phyloP scores from a whole-genome alignment of 768 basidiomycete species.

The Auricularia sp. region DNA sequence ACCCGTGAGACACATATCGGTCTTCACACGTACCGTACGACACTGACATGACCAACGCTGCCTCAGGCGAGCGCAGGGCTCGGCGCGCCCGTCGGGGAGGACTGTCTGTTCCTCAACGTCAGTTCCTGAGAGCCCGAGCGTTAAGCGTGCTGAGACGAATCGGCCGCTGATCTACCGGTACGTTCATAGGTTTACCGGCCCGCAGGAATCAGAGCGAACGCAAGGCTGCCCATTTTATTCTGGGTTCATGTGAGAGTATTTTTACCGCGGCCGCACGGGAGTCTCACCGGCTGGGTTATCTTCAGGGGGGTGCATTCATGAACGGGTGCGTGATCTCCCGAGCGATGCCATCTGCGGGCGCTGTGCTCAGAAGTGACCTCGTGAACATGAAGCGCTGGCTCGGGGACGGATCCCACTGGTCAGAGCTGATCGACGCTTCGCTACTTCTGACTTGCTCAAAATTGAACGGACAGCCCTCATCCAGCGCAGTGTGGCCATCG shows the following conservation, averaged over 20 bases:
- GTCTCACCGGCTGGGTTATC: neutral
- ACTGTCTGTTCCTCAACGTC: slow-evolving; percentile 48
- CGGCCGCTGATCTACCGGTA: neutral
- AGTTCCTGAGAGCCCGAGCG: slow-evolving; percentile 6
- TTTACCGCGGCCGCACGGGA: neutral
- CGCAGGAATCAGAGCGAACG: slow-evolving; percentile 12
- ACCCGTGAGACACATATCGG: slow-evolving; percentile 16
- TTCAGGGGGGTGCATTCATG: slow-evolving; percentile 41
- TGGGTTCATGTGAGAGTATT: slow-evolving; percentile 24
- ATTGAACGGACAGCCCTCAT: slow-evolving; percentile 30
- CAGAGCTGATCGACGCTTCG: neutral
- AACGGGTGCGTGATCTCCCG: slow-evolving; percentile 25
- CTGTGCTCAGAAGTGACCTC: neutral
- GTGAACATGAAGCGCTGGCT: slow-evolving; percentile 28
- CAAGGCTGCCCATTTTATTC: slow-evolving; percentile 22
- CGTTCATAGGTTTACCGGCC: slow-evolving; percentile 22
- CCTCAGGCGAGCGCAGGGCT: slow-evolving; percentile 12
- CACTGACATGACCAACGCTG: too few species aligned
- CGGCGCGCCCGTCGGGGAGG: slow-evolving; percentile 38
- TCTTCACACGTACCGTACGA: neutral
- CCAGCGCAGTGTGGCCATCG: slow-evolving; percentile 33
- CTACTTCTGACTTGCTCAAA: neutral
- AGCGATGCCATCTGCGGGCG: neutral
- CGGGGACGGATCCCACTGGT: slow-evolving; percentile 41
- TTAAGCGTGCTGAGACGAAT: neutral